Evolutionary conservation across 305 asterid genomes (phyloP).

Genomic region (Plantago rigida): DNA sequence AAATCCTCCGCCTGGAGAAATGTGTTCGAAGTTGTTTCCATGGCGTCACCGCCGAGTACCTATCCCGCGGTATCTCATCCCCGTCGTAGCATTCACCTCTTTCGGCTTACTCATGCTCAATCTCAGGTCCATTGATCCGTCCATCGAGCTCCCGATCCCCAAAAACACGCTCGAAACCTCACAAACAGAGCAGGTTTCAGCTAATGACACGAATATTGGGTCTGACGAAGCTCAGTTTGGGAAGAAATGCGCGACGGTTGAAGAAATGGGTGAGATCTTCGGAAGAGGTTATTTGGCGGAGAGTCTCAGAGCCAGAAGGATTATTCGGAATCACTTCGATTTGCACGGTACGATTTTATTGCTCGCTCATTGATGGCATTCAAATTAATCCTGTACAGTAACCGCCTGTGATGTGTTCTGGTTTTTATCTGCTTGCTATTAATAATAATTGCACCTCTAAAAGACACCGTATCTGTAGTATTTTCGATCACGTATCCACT

Average conservation of each 20-base stretch:
- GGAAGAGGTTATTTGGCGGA: constrained; percentile 47
- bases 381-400: not conserved
- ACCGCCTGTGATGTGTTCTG: not conserved
- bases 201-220: constrained; percentile 22
- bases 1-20: constrained; percentile 16
- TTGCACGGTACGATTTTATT: constrained; percentile 38
- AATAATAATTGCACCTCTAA: too few relatives aligned
- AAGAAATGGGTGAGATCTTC: constrained; percentile 82
- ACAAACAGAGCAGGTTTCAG: constrained; percentile 13
- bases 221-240: constrained; percentile 16
- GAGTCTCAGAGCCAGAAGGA: constrained; percentile 49
- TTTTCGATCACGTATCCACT: too few relatives aligned
- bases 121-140: constrained; percentile 39
- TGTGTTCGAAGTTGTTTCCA: constrained; percentile 33
- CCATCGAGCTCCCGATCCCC: constrained; percentile 30
- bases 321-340: constrained; percentile 57
- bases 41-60: constrained; percentile 40
- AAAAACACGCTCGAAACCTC: constrained; percentile 16
- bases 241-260: constrained; percentile 73
- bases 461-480: too few relatives aligned
- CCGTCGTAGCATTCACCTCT: constrained; percentile 32
- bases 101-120: constrained; percentile 33
- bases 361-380: not conserved
- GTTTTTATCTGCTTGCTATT: not conserved
- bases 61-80: constrained; percentile 23